These are phyloP conservation scores for Talaromyces sp. DNA, from an alignment of 2,329 filamentous ascomycete genomes.

Conservation along the genomic window DNA sequence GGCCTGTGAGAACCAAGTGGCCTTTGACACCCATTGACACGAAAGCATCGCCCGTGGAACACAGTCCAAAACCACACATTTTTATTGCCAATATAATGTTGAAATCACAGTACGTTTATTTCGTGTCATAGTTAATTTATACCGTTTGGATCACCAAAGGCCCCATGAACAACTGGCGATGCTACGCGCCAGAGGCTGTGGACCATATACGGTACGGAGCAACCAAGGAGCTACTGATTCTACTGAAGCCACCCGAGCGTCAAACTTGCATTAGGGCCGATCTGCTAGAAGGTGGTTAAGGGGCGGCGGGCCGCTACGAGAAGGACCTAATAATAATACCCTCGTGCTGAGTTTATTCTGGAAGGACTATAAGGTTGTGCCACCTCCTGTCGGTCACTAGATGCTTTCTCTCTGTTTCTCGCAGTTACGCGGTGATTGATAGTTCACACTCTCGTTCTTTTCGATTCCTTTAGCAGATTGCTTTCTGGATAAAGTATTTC, in stretches of 20 bases:
- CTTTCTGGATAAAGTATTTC: background rate
- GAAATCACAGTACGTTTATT: background rate
- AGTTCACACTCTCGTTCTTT: background rate
- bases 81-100: background rate
- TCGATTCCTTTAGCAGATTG: background rate
- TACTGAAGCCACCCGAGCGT: background rate
- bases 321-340: background rate
- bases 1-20: background rate
- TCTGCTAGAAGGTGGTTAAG: background rate
- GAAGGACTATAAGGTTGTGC: background rate
- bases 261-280: background rate
- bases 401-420: background rate
- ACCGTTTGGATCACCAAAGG: background rate
- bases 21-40: background rate
- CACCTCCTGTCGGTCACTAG: background rate
- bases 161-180: background rate
- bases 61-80: background rate
- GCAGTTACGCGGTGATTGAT: background rate
- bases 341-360: background rate
- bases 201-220: background rate
- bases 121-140: too few species aligned
- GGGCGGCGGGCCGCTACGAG: background rate
- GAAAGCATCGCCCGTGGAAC: background rate
- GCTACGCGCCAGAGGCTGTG: background rate
- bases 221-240: background rate